These are phyloP conservation scores for Ehretia macrophylla DNA, from an alignment of 257 asterid genomes.

Conservation along the genomic window DNA sequence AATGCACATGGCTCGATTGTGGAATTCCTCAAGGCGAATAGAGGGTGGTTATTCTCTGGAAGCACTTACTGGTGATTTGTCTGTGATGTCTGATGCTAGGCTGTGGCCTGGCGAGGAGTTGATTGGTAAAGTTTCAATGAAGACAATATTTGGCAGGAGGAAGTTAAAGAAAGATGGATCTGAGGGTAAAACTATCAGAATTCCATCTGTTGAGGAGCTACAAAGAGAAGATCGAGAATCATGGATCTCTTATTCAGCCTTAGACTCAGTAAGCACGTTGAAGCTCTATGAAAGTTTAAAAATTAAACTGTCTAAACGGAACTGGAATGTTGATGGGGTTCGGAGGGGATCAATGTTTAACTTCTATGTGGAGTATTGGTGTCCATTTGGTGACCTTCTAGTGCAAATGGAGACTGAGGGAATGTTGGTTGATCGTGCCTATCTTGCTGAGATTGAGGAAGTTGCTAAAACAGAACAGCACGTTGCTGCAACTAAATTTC, in stretches of 20 bases:
- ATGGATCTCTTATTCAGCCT: conserved; percentile 92
- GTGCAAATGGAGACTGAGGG: conserved; percentile 94
- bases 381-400: conserved; percentile 94
- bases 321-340: conserved; percentile 72
- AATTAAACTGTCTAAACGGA: conserved; percentile 47
- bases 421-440: conserved; percentile 81
- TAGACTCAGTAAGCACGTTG: conserved; percentile 88
- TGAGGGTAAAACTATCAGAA: conserved; percentile 64
- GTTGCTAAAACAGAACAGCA: conserved; percentile 84
- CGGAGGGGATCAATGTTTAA: conserved; percentile 73
- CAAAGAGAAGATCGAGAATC: conserved; percentile 65
- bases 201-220: conserved; percentile 88
- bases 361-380: conserved; percentile 63
- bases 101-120: conserved; percentile 52
- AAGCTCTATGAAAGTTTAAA: conserved; percentile 82
- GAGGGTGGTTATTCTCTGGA: conserved; percentile 94
- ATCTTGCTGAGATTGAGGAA: conserved; percentile 87
- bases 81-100: conserved; percentile 70
- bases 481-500: conserved; percentile 78
- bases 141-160: conserved; percentile 71
- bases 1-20: conserved; percentile 98
- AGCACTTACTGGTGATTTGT: conserved; percentile 71
- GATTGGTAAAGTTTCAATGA: conserved; percentile 92
- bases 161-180: conserved; percentile 84
- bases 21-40: conserved; percentile 82